Percentiles rank a stretch among this genome's conserved stretches.
Evolutionary conservation across 192 early-diverging fungal genomes (phyloP).

Genomic region (Diversispora eburnea): DNA sequence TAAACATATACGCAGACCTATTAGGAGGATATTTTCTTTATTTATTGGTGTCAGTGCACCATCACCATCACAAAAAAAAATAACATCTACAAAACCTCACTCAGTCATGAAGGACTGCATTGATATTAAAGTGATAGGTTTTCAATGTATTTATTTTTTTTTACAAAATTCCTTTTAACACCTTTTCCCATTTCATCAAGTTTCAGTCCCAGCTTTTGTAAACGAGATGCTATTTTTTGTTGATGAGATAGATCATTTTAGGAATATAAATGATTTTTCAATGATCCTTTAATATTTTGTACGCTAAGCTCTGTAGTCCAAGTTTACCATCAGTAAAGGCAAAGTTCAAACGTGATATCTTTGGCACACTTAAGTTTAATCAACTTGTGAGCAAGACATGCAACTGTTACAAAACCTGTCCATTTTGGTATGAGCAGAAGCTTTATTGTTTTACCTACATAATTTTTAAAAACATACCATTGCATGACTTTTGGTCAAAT

Average conservation of each 20-base stretch:
- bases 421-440: slow-evolving; percentile 18
- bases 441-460: too few relatives aligned
- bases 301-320: too few relatives aligned
- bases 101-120: slow-evolving; percentile 21
- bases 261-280: slow-evolving; percentile 21
- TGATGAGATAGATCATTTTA: slow-evolving; percentile 11
- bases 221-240: slow-evolving; percentile 19
- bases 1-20: too few relatives aligned
- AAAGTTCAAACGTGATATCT: slow-evolving; percentile 23
- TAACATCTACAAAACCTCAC: too few relatives aligned
- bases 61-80: too few relatives aligned
- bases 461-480: too few relatives aligned
- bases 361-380: slow-evolving; percentile 19
- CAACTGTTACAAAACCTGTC: slow-evolving; percentile 14
- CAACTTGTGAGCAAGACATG: slow-evolving; percentile 20
- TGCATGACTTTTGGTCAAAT: too few relatives aligned
- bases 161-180: neutral
- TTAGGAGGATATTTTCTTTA: too few relatives aligned
- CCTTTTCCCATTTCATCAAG: neutral
- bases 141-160: slow-evolving; percentile 4
- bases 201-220: slow-evolving; percentile 5
- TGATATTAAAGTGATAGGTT: slow-evolving; percentile 22
- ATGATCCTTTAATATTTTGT: slow-evolving; percentile 13
- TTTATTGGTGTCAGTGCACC: too few relatives aligned
- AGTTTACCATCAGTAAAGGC: slow-evolving; percentile 16